Conservation (phyloP, 768 basidiomycete species). For the Hygrophoropsis aurantiaca region DNA sequence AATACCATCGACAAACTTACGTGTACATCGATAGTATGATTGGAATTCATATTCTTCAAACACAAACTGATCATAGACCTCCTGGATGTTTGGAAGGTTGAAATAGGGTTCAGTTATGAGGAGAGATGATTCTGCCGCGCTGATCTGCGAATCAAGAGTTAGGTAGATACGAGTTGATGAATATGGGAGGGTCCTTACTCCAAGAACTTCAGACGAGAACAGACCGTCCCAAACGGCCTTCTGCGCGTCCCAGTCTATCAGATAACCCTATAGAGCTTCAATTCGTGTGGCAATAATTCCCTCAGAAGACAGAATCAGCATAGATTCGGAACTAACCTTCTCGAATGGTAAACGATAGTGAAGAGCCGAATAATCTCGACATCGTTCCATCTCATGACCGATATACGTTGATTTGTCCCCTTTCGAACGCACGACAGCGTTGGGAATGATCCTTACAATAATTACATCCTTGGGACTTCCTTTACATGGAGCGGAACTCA, state of each 20-base stretch:
- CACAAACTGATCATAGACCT: constrained; percentile 91
- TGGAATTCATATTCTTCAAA: constrained; percentile 97
- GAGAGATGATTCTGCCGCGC: constrained; percentile 70
- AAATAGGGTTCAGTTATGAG: constrained; percentile 94
- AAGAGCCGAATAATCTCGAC: constrained; percentile 78
- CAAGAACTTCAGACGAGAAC: constrained; percentile 70
- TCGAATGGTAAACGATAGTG: constrained; percentile 86
- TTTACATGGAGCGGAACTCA: constrained; percentile 9
- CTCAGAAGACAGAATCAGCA: constrained; percentile 5
- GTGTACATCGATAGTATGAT: constrained; percentile 76
- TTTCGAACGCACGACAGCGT: constrained; percentile 84
- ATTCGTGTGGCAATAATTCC: constrained; percentile 15
- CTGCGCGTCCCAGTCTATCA: constrained; percentile 94
- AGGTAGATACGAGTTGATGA: constrained; percentile 11
- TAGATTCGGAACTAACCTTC: constrained; percentile 51
- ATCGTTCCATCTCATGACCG: constrained; percentile 79
- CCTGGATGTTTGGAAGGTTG: constrained; percentile 89
- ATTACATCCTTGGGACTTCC: constrained; percentile 7
- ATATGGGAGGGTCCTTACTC: constrained; percentile 45
- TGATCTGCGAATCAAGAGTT: constrained; percentile 15
- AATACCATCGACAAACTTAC: constrained; percentile 47
- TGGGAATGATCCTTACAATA: constrained; percentile 61
- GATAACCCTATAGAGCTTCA: constrained; percentile 65
- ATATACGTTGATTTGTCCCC: constrained; percentile 81
- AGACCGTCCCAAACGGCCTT: constrained; percentile 93